These are phyloP conservation scores for Exophiala bonariae DNA, from an alignment of 2,329 filamentous ascomycete species.

Conservation along the genomic window DNA sequence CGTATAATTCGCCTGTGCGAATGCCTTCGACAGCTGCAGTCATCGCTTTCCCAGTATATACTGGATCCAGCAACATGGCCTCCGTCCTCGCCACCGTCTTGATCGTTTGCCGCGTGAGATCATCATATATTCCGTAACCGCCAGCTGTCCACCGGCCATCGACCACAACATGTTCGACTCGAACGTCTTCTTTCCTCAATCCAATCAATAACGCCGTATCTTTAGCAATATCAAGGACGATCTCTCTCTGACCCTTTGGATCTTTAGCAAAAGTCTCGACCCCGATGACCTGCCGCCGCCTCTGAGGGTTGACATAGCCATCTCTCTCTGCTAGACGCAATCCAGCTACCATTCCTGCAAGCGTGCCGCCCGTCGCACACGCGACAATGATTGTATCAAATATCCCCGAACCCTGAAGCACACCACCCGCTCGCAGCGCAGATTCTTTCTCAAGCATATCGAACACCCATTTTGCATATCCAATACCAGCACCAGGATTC, in stretches of 20 bases:
- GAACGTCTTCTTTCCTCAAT: constrained; percentile 31
- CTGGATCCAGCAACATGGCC: constrained; percentile 35
- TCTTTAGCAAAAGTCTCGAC: constrained; percentile 33
- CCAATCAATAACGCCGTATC: constrained; percentile 28
- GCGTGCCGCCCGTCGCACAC: constrained; percentile 38
- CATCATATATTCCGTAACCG: constrained; percentile 35
- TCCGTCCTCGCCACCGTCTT: constrained; percentile 31
- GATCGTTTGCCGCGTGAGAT: constrained; percentile 27
- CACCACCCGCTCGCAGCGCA: not conserved
- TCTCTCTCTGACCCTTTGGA: constrained; percentile 31
- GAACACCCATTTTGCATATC: constrained; percentile 14
- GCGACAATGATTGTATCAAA: constrained; percentile 39
- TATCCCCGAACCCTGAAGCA: constrained; percentile 22
- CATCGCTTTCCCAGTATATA: constrained; percentile 38
- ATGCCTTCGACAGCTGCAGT: no score
- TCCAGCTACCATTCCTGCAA: constrained; percentile 36
- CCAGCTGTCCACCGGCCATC: constrained; percentile 35
- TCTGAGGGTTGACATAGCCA: not conserved
- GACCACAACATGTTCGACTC: constrained; percentile 32
- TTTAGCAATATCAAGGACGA: constrained; percentile 33
- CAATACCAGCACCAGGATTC: constrained; percentile 8
- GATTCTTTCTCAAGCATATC: constrained; percentile 11
- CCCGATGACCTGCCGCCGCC: constrained; percentile 32
- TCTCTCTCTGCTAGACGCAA: constrained; percentile 34
- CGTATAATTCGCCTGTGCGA: no score